Percentiles rank a stretch among this genome's conserved stretches.
These are phyloP conservation scores for Microsporum canis DNA, from an alignment of 2,329 filamentous ascomycete genomes.

Conservation along the genomic window DNA sequence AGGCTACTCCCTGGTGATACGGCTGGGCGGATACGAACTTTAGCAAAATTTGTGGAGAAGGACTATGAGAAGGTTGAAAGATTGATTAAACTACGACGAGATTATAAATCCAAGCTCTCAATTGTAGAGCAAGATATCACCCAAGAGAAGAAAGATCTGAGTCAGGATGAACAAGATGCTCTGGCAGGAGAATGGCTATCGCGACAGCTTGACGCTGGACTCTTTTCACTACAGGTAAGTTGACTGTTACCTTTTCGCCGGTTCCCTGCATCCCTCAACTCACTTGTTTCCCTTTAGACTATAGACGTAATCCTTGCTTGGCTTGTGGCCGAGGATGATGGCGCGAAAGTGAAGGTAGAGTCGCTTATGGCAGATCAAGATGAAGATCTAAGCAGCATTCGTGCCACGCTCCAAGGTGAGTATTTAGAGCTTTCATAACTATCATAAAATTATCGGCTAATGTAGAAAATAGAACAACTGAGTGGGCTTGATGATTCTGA, in stretches of 20 bases:
- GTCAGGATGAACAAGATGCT: constrained; percentile 49
- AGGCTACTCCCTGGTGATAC: constrained; percentile 68
- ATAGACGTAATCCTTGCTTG: constrained; percentile 80
- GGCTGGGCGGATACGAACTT: constrained; percentile 63
- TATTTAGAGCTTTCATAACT: background rate
- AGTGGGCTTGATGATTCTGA: constrained; percentile 46
- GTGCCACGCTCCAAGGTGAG: constrained; percentile 53
- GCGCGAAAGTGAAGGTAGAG: constrained; percentile 55
- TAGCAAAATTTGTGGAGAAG: constrained; percentile 94
- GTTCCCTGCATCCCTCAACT: background rate
- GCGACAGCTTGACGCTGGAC: constrained; percentile 65
- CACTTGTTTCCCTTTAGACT: constrained; percentile 30
- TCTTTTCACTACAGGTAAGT: constrained; percentile 61
- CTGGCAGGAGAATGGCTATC: constrained; percentile 62
- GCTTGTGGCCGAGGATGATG: constrained; percentile 79
- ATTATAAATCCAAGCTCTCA: constrained; percentile 54
- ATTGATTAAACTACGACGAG: constrained; percentile 58
- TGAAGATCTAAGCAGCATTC: constrained; percentile 53
- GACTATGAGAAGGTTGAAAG: constrained; percentile 74
- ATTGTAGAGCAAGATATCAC: constrained; percentile 54
- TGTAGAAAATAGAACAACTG: constrained; percentile 44
- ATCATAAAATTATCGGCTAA: background rate
- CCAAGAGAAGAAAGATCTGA: constrained; percentile 44
- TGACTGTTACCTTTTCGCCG: background rate
- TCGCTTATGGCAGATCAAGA: constrained; percentile 56